Evolutionary conservation across 192 early-diverging fungal genomes (phyloP).

Genomic region (Podochytrium sp.): DNA sequence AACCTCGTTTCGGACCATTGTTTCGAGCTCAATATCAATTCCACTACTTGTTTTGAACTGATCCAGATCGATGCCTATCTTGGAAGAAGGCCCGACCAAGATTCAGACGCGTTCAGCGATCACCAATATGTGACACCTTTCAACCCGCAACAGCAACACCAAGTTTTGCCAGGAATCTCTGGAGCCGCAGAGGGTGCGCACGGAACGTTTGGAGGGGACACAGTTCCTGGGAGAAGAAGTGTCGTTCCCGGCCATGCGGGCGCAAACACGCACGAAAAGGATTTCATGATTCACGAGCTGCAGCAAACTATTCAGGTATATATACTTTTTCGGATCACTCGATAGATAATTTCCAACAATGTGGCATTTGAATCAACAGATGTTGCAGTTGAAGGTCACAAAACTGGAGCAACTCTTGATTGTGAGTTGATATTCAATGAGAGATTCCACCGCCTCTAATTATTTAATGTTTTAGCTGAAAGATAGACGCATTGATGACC

Average conservation of each 20-base stretch:
- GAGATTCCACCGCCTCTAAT: no score
- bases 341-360: no score
- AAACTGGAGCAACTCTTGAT: constrained; percentile 58
- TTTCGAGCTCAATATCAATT: background rate
- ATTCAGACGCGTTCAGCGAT: no score
- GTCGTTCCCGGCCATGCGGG: background rate
- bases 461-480: constrained; percentile 27
- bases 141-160: constrained; percentile 9
- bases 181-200: constrained; percentile 59
- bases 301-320: constrained; percentile 54
- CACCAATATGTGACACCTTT: background rate
- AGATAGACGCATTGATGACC: constrained; percentile 38
- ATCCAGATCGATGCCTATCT: constrained; percentile 33
- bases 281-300: constrained; percentile 44
- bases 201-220: constrained; percentile 53
- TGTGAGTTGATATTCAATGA: constrained; percentile 20
- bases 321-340: background rate
- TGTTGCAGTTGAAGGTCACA: constrained; percentile 53
- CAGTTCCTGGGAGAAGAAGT: background rate
- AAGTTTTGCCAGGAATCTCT: background rate
- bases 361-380: constrained; percentile 36
- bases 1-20: no score
- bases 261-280: constrained; percentile 25
- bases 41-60: background rate
- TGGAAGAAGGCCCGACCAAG: background rate